phyloP scores from a whole-genome alignment of 306 rosid genomes.

The Gleditsia sinensis region DNA sequence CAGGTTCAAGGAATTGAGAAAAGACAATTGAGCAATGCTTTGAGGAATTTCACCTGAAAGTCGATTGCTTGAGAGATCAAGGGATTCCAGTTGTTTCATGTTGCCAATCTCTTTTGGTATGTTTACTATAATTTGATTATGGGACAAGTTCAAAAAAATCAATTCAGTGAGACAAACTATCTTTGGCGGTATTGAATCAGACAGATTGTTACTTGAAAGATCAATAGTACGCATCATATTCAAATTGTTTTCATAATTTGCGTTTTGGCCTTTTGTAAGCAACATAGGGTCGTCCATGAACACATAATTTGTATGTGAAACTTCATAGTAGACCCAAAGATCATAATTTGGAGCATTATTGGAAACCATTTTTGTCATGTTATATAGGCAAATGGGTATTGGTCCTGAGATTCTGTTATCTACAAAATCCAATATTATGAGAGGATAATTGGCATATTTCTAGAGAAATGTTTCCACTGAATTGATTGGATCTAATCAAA shows the following conservation, averaged over 20 bases:
- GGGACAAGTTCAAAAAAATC: slow-evolving; percentile 35
- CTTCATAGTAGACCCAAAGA: too few relatives aligned
- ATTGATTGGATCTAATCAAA: slow-evolving; percentile 15
- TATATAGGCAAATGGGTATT: too few relatives aligned
- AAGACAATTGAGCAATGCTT: slow-evolving; percentile 24
- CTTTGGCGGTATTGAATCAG: slow-evolving; percentile 34
- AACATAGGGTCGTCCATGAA: too few relatives aligned
- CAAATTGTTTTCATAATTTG: fast-evolving
- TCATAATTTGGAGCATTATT: too few relatives aligned
- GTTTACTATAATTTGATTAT: slow-evolving; percentile 31
- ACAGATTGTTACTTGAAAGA: slow-evolving; percentile 23
- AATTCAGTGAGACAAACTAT: not conserved
- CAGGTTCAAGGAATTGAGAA: too few relatives aligned
- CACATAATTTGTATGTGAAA: too few relatives aligned
- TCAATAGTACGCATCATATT: not conserved
- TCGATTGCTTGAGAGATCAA: slow-evolving; percentile 36
- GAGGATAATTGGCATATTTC: slow-evolving; percentile 6
- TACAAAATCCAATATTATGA: slow-evolving; percentile 14
- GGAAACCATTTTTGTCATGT: too few relatives aligned
- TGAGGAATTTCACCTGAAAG: slow-evolving; percentile 36
- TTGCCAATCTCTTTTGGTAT: slow-evolving; percentile 34
- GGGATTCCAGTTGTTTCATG: slow-evolving; percentile 19
- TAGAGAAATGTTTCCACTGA: slow-evolving; percentile 15
- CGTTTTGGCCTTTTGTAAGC: slow-evolving; percentile 8
- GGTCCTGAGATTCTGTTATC: too few relatives aligned